Evolutionary conservation across 139 green algal species (phyloP), one percentile per base, ranked within the genome.

Genomic region (Chlorella vulgaris): DNA sequence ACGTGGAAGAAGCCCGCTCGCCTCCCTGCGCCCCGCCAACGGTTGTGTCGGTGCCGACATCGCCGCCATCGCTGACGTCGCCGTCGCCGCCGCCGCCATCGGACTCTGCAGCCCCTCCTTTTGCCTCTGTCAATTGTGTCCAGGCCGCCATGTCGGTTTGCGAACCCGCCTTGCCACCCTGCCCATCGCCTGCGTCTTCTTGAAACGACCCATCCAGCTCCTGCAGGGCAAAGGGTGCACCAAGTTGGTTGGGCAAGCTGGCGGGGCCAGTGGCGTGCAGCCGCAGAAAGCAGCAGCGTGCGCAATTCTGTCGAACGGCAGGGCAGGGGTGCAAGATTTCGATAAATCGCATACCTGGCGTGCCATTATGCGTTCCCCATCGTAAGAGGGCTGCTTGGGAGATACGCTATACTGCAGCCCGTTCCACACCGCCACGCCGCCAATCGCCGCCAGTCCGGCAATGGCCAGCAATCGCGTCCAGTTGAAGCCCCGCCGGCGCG

Each of bases 371-470:
- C 7, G 73, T 22, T 7, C 51, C 51, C 2, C 26, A 36, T 31
- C 55, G 18, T 8, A 8, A 28, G n/a, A 65, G 55, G 55, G n/a
- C 18, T 28, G 21, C 18, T 21, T n/a, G 13, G 67, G 73, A 29
- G 73, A 35, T 22, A 50, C 73, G 53, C 73, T 79, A 26, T 67
- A 69, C 26, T 67, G 58, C 53, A 79, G 53, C 19, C 73, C 61
- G 7, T 39, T 79, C 73, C 73, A 79, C 7, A 79, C 8, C 36
- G 53, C 73, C 10, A 36, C 39, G 73, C 73, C 73, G 73, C 73
- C 73, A 26, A 79, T 35, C 73, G 40, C 53, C 53, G 73, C 73
- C 33, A 79, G 3, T 24, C 50, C 53, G 5, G 35, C 73, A 35
- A 79, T 38, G 6, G 36, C 53, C 13, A 7, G 26, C 24, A 79